Evolutionary conservation across 345 rosid genomes (phyloP).

Genomic region (Lagerstroemia speciosa): DNA sequence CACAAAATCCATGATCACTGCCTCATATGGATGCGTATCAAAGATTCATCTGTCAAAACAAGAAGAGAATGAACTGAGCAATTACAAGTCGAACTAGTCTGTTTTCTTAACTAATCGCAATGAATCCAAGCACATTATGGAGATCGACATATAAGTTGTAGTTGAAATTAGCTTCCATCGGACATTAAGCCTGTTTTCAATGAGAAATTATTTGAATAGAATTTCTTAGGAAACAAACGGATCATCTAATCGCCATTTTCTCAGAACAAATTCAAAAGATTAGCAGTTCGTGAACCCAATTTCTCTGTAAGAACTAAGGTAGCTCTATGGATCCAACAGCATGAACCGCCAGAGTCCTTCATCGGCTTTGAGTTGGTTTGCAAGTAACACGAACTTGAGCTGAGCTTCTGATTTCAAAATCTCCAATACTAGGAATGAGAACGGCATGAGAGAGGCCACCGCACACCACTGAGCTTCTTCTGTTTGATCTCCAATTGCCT

Average conservation of each 20-base stretch:
- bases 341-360: too few relatives aligned
- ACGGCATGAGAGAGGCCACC: too few relatives aligned
- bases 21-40: slow-evolving; percentile 54
- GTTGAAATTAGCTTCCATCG: background rate
- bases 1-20: slow-evolving; percentile 30
- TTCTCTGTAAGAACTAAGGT: too few relatives aligned
- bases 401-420: too few relatives aligned
- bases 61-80: background rate
- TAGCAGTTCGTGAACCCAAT: too few relatives aligned
- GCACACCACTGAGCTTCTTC: too few relatives aligned
- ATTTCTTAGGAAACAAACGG: background rate
- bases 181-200: background rate
- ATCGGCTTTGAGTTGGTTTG: too few relatives aligned
- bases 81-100: background rate
- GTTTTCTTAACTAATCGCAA: background rate
- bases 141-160: background rate
- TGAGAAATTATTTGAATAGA: background rate
- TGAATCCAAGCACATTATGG: background rate
- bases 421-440: too few relatives aligned
- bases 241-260: background rate
- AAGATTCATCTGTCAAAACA: slow-evolving; percentile 32
- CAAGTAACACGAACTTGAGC: too few relatives aligned
- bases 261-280: background rate
- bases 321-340: too few relatives aligned
- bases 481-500: too few relatives aligned